phyloP scores from a whole-genome alignment of 257 asterid genomes.

The Lavandula angustifolia region DNA sequence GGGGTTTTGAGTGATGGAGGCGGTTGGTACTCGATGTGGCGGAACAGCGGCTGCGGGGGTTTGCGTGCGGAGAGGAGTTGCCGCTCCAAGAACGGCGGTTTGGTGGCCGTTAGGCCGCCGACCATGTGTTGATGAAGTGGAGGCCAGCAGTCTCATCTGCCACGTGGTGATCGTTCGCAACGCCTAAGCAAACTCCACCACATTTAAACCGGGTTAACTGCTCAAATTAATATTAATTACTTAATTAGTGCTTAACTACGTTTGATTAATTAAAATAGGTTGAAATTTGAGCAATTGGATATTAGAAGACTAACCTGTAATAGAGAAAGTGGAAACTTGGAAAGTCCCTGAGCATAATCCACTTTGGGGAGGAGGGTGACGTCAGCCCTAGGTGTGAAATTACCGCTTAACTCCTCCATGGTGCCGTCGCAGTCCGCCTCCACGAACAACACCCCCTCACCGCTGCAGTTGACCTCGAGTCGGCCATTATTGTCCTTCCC shows the following conservation, averaged over 20 bases:
- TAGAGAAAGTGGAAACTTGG: background rate
- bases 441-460: background rate
- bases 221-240: background rate
- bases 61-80: slow-evolving; percentile 60
- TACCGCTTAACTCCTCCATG: background rate
- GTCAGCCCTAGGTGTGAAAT: background rate
- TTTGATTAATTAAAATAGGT: too few relatives aligned
- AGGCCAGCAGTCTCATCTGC: slow-evolving; percentile 64
- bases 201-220: slow-evolving; percentile 53
- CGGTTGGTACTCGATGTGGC: slow-evolving; percentile 66
- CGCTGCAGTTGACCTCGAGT: background rate
- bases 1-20: slow-evolving; percentile 48
- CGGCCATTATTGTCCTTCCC: background rate
- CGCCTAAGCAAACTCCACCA: slow-evolving; percentile 73
- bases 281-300: too few relatives aligned
- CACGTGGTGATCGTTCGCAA: slow-evolving; percentile 56
- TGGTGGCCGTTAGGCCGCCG: slow-evolving; percentile 40
- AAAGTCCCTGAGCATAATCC: background rate
- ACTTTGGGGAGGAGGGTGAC: background rate
- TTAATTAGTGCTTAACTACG: too few relatives aligned
- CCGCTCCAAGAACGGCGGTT: slow-evolving; percentile 58
- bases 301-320: background rate
- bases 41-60: slow-evolving; percentile 63
- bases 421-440: slow-evolving; percentile 9
- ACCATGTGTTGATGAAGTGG: slow-evolving; percentile 73